A percentile compares a stretch with the other conserved stretches of the same genome.
phyloP scores from a whole-genome alignment of 192 early-diverging fungal species.

The Linnemannia schmuckeri region DNA sequence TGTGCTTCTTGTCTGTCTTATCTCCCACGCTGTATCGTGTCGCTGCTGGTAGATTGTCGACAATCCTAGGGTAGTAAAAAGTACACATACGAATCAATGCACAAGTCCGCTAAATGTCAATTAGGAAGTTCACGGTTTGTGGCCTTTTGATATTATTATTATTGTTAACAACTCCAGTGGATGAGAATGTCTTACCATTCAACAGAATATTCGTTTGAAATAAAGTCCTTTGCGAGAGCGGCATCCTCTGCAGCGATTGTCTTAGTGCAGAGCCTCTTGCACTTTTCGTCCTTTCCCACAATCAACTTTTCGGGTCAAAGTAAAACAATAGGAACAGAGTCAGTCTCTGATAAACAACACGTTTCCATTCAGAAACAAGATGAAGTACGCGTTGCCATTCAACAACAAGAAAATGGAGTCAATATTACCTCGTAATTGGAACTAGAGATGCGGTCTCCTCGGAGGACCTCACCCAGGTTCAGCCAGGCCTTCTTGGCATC shows the following conservation, averaged over 20 bases:
- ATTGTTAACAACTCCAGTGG: too few species aligned
- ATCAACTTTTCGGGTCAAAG: slow-evolving; percentile 11
- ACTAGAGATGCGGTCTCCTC: slow-evolving; percentile 75
- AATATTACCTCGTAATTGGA: slow-evolving; percentile 61
- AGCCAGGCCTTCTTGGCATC: slow-evolving; percentile 35
- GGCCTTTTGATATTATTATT: too few species aligned
- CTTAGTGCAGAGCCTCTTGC: slow-evolving; percentile 66
- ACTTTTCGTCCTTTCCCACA: slow-evolving; percentile 60
- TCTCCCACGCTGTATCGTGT: slow-evolving; percentile 50
- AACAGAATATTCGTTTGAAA: slow-evolving; percentile 67
- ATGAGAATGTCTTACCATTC: slow-evolving; percentile 59
- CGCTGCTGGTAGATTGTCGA: slow-evolving; percentile 74
- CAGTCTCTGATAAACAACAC: neutral
- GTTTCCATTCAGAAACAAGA: neutral
- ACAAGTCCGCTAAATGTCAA: too few species aligned
- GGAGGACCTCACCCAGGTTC: slow-evolving; percentile 73
- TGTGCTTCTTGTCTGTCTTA: slow-evolving; percentile 27
- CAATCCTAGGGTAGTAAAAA: slow-evolving; percentile 49
- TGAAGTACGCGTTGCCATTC: neutral
- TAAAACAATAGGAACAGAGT: neutral
- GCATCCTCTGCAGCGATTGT: slow-evolving; percentile 47
- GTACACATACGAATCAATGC: too few species aligned
- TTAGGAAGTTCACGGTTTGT: too few species aligned
- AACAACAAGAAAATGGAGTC: neutral
- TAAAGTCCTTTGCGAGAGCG: slow-evolving; percentile 60